Conservation (phyloP, 441 rosid genomes). For the Viola pubescens region DNA sequence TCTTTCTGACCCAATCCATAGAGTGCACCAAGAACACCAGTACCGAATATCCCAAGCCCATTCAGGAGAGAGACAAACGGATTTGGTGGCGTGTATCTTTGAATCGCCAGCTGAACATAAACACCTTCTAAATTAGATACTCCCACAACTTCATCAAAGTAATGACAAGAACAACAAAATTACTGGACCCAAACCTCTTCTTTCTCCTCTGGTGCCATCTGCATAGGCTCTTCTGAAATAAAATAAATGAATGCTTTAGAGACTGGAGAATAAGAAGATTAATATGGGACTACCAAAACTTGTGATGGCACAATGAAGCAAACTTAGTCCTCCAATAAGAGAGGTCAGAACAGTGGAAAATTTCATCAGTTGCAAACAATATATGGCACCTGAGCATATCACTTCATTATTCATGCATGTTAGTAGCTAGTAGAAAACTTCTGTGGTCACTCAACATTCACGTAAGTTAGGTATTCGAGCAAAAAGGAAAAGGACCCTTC, state of each 20-base stretch:
- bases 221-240: constrained; percentile 40
- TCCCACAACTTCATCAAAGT: constrained; percentile 9
- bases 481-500: background rate
- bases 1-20: constrained; percentile 68
- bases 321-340: background rate
- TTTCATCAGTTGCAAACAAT: background rate
- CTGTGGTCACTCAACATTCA: background rate
- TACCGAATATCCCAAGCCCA: constrained; percentile 66
- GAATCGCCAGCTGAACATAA: constrained; percentile 40
- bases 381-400: background rate
- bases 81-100: constrained; percentile 39
- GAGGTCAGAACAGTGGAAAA: background rate
- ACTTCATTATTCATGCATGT: constrained; percentile 1
- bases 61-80: constrained; percentile 63
- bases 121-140: constrained; percentile 17
- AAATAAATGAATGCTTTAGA: constrained; percentile 15
- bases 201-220: constrained; percentile 27
- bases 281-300: background rate
- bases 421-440: background rate
- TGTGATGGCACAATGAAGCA: background rate
- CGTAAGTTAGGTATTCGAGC: background rate
- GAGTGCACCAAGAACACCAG: constrained; percentile 78
- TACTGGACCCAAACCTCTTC: constrained; percentile 40
- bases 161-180: constrained; percentile 3
- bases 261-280: background rate